A percentile compares a stretch with the other conserved stretches of the same genome.
phyloP scores from a whole-genome alignment of 2,329 filamentous ascomycete species.

The Pyrenophora tritici-repentis region DNA sequence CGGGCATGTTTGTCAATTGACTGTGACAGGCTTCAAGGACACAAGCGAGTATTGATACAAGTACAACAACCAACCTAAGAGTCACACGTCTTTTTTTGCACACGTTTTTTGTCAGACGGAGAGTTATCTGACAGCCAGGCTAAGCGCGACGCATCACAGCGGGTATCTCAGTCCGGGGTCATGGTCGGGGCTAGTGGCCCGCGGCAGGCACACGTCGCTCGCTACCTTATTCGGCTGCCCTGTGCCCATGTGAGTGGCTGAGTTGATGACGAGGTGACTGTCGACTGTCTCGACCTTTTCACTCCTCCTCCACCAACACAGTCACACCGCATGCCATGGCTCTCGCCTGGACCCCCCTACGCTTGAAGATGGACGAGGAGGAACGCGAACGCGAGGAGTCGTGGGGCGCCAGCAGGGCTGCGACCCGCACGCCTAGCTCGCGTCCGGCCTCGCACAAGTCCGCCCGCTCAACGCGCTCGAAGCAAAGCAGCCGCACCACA shows the following conservation, averaged over 20 bases:
- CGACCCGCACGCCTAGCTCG: conserved; percentile 42
- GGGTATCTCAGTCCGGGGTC: conserved; percentile 9
- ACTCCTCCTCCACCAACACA: conserved; percentile 4
- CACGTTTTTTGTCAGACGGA: conserved; percentile 8
- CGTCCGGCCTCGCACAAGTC: conserved; percentile 47
- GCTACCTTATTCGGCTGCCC: not conserved
- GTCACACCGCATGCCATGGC: conserved; percentile 7
- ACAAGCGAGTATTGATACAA: conserved; percentile 20
- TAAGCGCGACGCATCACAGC: conserved; percentile 15
- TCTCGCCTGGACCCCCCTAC: conserved; percentile 14
- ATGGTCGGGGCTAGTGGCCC: conserved; percentile 8
- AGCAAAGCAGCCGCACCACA: conserved; percentile 39
- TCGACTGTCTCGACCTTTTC: not conserved
- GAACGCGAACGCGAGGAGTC: conserved; percentile 35
- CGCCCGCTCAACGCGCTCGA: conserved; percentile 39
- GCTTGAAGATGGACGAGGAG: conserved; percentile 17
- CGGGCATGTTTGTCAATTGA: conserved; percentile 35
- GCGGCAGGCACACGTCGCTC: conserved; percentile 13
- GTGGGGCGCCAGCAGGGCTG: conserved; percentile 39
- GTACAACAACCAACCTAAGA: conserved; percentile 11
- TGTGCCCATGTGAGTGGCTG: conserved; percentile 15
- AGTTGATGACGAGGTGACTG: conserved; percentile 23
- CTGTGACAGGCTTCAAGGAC: not conserved
- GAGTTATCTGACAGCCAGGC: conserved; percentile 25
- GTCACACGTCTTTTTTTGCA: conserved; percentile 21